Evolutionary conservation across 345 rosid genomes (phyloP).

Genomic region (Salix brachista): DNA sequence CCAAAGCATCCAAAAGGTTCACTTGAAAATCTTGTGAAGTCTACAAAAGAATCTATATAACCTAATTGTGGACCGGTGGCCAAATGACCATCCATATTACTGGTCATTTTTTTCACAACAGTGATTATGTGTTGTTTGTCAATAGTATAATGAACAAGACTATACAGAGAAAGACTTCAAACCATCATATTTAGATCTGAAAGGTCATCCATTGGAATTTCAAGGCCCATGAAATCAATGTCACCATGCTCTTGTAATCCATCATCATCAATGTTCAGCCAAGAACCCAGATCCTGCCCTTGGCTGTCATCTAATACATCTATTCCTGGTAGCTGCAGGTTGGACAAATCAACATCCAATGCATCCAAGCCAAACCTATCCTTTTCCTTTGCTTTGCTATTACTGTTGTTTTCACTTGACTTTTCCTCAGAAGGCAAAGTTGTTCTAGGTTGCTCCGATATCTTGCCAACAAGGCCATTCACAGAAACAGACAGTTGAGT

Average conservation of each 20-base stretch:
- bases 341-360: constrained; percentile 70
- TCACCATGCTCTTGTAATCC: constrained; percentile 76
- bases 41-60: constrained; percentile 73
- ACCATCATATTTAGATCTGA: constrained; percentile 96
- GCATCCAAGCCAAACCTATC: constrained; percentile 56
- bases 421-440: constrained; percentile 43
- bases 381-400: constrained; percentile 47
- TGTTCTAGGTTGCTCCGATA: constrained; percentile 57
- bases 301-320: constrained; percentile 54
- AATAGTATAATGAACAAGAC: constrained; percentile 79
- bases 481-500: constrained; percentile 72
- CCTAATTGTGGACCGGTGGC: constrained; percentile 51
- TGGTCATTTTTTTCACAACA: constrained; percentile 54
- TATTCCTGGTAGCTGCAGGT: constrained; percentile 64
- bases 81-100: constrained; percentile 41
- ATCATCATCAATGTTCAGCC: constrained; percentile 95
- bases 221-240: constrained; percentile 90
- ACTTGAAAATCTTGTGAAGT: constrained; percentile 45
- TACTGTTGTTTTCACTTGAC: constrained; percentile 35
- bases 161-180: constrained; percentile 69
- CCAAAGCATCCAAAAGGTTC: constrained; percentile 43
- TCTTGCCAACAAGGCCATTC: constrained; percentile 60
- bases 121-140: constrained; percentile 44
- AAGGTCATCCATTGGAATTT: constrained; percentile 99
- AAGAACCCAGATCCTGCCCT: constrained; percentile 80